A percentile compares a stretch with the other conserved stretches of the same genome.
Conservation (phyloP, 73 alveolate genomes). For the Vitrella brassicaformis region DNA sequence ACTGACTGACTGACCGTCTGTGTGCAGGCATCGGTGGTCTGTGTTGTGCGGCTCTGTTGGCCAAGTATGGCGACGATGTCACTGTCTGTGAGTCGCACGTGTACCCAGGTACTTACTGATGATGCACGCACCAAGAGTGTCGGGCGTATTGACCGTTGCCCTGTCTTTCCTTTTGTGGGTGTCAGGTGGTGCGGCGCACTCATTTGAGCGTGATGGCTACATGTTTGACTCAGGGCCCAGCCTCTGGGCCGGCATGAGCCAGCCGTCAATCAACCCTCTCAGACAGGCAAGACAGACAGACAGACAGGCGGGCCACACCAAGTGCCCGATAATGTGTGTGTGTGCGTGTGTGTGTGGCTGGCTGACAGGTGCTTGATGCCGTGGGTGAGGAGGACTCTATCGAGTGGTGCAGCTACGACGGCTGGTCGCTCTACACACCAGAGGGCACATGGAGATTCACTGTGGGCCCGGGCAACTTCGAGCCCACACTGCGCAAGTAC, state of each 20-base stretch:
- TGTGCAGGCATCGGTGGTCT: not conserved
- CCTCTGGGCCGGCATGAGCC: not conserved
- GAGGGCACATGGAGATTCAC: not conserved
- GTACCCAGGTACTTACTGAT: not conserved
- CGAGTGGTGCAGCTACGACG: not conserved
- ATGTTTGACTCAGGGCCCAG: not conserved
- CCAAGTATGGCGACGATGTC: not conserved
- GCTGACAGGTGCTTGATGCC: not conserved
- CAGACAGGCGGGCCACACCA: no score
- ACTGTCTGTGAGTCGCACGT: not conserved
- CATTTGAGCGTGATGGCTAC: not conserved
- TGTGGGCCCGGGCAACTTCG: not conserved
- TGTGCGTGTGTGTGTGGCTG: no score
- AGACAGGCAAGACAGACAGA: no score
- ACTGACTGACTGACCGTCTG: not conserved
- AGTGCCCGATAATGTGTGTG: no score
- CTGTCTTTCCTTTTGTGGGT: no score
- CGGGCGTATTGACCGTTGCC: no score
- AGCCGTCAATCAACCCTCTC: not conserved
- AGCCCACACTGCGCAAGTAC: not conserved
- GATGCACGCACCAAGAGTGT: no score
- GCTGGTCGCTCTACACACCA: not conserved
- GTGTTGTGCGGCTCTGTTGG: not conserved
- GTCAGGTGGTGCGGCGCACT: not conserved
- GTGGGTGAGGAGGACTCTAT: not conserved